Evolutionary conservation across 139 green algal species (phyloP).

Genomic region (Eudorina sp.): DNA sequence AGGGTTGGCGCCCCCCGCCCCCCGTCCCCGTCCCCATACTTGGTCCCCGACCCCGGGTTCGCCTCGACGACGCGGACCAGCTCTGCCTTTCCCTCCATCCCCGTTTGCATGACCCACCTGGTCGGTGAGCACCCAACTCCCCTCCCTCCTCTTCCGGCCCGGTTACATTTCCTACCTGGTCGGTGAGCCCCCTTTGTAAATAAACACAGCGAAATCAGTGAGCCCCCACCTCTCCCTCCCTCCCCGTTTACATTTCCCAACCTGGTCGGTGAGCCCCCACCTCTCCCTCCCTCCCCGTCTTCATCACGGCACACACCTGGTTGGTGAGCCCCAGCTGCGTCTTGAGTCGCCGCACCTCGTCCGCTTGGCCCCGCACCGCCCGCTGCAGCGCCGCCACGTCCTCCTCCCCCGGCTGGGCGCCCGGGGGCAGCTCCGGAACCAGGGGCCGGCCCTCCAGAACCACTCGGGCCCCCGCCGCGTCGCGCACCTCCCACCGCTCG

Average conservation of each 20-base stretch:
- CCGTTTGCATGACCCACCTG: too few relatives aligned
- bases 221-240: not conserved
- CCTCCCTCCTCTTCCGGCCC: too few relatives aligned
- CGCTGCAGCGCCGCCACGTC: not conserved
- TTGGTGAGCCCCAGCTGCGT: slow-evolving; percentile 18
- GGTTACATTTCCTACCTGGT: not conserved
- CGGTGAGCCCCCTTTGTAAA: too few relatives aligned
- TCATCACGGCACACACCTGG: not conserved
- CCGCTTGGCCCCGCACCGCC: slow-evolving; percentile 29
- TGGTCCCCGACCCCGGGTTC: too few relatives aligned
- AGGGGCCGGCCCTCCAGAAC: slow-evolving; percentile 31
- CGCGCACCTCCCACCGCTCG: slow-evolving; percentile 39
- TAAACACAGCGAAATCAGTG: not conserved
- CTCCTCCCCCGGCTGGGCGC: not conserved
- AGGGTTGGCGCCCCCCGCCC: too few relatives aligned
- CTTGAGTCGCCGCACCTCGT: slow-evolving; percentile 34
- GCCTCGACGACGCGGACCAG: too few relatives aligned
- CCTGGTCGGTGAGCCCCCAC: not conserved
- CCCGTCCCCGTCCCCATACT: too few relatives aligned
- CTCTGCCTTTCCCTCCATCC: too few relatives aligned
- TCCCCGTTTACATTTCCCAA: too few relatives aligned
- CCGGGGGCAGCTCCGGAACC: slow-evolving; percentile 20
- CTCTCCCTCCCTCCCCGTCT: not conserved
- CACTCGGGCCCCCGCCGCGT: not conserved
- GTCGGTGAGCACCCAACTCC: too few relatives aligned